A percentile compares a stretch with the other conserved stretches of the same genome.
Conservation (phyloP, 2,329 filamentous ascomycete genomes). For the Dactylellina sp. region DNA sequence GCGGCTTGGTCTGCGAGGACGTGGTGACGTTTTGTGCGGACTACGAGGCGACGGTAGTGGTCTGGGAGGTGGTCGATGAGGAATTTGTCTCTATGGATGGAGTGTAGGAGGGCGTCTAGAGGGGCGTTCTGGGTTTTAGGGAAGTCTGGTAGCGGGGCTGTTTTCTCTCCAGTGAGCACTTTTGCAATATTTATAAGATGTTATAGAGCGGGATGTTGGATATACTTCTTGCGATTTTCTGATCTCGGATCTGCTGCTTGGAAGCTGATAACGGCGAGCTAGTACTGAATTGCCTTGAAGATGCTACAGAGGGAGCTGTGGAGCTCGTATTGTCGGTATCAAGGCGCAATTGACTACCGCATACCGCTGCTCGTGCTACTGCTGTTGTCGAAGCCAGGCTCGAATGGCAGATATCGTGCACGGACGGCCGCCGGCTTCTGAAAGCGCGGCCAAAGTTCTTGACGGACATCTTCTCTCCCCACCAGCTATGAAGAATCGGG, state of each 20-base stretch:
- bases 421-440: constrained; percentile 24
- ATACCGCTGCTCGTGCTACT: constrained; percentile 1
- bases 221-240: constrained; percentile 21
- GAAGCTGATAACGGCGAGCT: constrained; percentile 29
- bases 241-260: constrained; percentile 49
- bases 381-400: constrained; percentile 12
- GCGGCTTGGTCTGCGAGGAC: constrained; percentile 57
- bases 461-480: constrained; percentile 32
- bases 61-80: constrained; percentile 71
- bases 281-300: constrained; percentile 35
- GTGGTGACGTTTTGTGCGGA: constrained; percentile 65
- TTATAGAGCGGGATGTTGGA: not conserved
- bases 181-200: not conserved
- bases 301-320: not conserved
- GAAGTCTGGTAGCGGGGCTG: constrained; percentile 64
- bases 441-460: constrained; percentile 41
- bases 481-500: too few relatives aligned
- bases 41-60: constrained; percentile 70
- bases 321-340: constrained; percentile 5
- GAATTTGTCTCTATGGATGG: constrained; percentile 72
- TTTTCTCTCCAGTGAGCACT: constrained; percentile 22
- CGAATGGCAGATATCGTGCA: constrained; percentile 42
- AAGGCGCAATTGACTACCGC: constrained; percentile 7
- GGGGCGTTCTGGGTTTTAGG: constrained; percentile 68
- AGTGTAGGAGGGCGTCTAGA: constrained; percentile 69